Evolutionary conservation across 257 asterid genomes (phyloP), one percentile per base, ranked within the genome.

Genomic region (Lithospermum erythrorhizon): DNA sequence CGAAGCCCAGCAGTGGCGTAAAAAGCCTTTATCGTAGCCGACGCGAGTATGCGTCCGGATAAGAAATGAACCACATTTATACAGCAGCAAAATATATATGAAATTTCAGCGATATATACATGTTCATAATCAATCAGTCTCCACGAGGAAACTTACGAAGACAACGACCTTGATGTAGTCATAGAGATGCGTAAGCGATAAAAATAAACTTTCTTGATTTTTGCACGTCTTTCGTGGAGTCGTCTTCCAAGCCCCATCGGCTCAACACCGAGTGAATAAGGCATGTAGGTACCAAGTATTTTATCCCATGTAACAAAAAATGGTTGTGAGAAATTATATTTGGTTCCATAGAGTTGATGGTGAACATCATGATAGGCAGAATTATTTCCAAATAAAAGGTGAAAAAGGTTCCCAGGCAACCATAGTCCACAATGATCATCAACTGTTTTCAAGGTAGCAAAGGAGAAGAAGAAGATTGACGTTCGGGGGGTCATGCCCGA

Each of bases 341-440:
- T 87, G 66, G 74, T 87, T 21, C 96, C 96, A 4, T 82, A 81
- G 48, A 85, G 91, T 76, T 90, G 95, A 73, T 90, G 98, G 68
- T 90, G 98, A 61, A 90, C 72, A 51, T 90, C 96, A 48, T 87
- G 98, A 65, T 90, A 90, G 0, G 98, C 96, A 0, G 96, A 85
- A 73, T 90, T 90, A 65, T 90, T 90, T 51, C 78, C 67, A 30
- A 90, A 90, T 68, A 87, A 58, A 30, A 78, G 23, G 56, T 90
- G 96, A 71, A 87, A 87, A 19, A 82, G 86, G 62, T 90, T 90
- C 55, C 95, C 91, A 2, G 96, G 96, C 29, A 90, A 79, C 96
- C 96, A 87, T 21, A 90, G 74, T 53, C 96, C 98, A 29, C 98
- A 87, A 66, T 87, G 96, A 37, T 88, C 98, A 48, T 91, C 95